These are phyloP conservation scores for Astragalus glycyphyllos DNA, from an alignment of 306 rosid genomes.

Conservation along the genomic window DNA sequence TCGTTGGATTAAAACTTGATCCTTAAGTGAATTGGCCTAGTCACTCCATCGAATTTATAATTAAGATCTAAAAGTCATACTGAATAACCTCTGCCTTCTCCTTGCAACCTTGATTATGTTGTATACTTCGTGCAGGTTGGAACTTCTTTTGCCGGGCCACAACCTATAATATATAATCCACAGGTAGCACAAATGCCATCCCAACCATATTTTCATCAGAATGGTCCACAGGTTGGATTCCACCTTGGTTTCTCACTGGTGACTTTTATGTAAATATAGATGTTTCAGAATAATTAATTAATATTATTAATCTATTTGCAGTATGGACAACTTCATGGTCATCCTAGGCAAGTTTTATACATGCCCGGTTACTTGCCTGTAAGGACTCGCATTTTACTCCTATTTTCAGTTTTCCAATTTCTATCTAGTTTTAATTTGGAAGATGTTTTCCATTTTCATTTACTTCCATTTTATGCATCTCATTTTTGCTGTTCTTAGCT, in stretches of 20 bases:
- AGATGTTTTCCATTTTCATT: conserved; percentile 15
- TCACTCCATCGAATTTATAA: not conserved
- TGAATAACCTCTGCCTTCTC: conserved; percentile 15
- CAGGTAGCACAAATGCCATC: conserved; percentile 77
- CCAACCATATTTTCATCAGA: conserved; percentile 79
- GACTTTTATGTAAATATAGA: conserved; percentile 29
- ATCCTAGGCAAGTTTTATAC: conserved; percentile 80
- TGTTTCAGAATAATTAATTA: conserved; percentile 31
- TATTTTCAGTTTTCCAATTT: not conserved
- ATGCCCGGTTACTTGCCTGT: conserved; percentile 85
- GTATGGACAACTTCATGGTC: conserved; percentile 84
- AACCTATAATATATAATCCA: conserved; percentile 77
- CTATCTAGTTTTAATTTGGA: conserved; percentile 7
- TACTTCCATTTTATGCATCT: conserved; percentile 23
- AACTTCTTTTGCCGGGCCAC: conserved; percentile 72
- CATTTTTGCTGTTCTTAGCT: conserved; percentile 3
- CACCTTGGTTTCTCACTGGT: conserved; percentile 21
- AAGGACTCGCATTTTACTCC: conserved; percentile 51
- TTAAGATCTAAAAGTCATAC: conserved; percentile 5
- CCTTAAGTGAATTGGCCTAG: conserved; percentile 14
- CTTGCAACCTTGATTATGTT: conserved; percentile 33
- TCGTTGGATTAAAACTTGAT: not conserved
- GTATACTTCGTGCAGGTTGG: conserved; percentile 67
- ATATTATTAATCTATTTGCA: conserved; percentile 53
- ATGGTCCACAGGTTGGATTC: conserved; percentile 83